phyloP scores from a whole-genome alignment of 192 early-diverging fungal genomes.

The Rhizoclosmatium sp. region DNA sequence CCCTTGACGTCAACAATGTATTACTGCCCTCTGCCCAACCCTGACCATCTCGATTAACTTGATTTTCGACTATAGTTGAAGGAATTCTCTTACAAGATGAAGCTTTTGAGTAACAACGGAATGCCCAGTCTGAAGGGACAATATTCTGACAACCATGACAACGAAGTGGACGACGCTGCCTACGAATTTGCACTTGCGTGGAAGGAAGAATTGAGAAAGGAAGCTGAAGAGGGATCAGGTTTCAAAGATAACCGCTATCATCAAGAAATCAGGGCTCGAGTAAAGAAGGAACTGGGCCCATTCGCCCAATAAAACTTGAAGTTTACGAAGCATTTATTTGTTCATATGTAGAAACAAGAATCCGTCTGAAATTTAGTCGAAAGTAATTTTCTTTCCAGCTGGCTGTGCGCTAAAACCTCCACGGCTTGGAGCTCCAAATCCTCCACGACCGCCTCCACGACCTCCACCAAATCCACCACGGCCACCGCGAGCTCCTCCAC shows the following conservation, averaged over 20 bases:
- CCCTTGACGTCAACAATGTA: conserved; percentile 50
- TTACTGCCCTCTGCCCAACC: background rate
- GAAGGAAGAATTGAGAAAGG: conserved; percentile 38
- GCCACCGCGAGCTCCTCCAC: conserved; percentile 57
- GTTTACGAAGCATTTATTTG: background rate
- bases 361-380: conserved; percentile 23
- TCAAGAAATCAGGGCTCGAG: conserved; percentile 17
- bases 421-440: conserved; percentile 6
- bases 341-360: background rate
- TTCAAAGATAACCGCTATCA: conserved; percentile 10
- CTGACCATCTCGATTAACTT: background rate
- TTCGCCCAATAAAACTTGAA: background rate
- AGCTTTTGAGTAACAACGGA: conserved; percentile 16
- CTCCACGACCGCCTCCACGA: conserved; percentile 41
- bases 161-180: conserved; percentile 42
- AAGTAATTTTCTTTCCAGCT: conserved; percentile 52
- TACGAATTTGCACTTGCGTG: conserved; percentile 49
- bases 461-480: conserved; percentile 51
- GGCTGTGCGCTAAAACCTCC: conserved; percentile 34
- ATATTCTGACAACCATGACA: conserved; percentile 36
- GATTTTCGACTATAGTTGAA: conserved; percentile 33
- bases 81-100: conserved; percentile 50
- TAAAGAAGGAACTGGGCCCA: background rate
- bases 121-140: conserved; percentile 43
- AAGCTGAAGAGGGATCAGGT: conserved; percentile 29